Conservation (phyloP, 176 grass and related monocot genomes). For the Guadua angustifolia region DNA sequence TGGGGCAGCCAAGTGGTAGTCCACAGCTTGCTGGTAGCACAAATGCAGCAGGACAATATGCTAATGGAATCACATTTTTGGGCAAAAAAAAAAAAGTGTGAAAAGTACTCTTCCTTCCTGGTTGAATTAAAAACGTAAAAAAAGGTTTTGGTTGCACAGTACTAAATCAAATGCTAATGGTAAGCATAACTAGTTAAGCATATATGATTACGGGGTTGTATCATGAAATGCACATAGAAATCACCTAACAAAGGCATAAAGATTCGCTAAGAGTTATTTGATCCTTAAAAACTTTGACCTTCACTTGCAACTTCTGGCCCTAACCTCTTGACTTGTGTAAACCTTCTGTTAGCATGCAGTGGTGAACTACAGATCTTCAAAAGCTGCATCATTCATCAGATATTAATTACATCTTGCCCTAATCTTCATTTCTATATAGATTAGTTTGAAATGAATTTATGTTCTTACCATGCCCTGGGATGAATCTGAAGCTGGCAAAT, state of each 20-base stretch:
- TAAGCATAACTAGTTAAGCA: neutral
- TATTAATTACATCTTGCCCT: neutral
- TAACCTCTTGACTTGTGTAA: constrained; percentile 6
- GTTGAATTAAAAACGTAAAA: constrained; percentile 32
- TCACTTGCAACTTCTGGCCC: neutral
- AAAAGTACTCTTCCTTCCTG: neutral
- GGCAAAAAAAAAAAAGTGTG: neutral
- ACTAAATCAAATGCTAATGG: neutral
- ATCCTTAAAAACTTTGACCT: neutral
- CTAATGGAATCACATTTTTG: neutral
- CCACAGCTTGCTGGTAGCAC: constrained; percentile 29
- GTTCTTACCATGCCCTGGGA: neutral
- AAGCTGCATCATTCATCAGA: neutral
- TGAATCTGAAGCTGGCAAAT: constrained; percentile 15
- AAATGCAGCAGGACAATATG: neutral
- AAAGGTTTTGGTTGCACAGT: constrained; percentile 12
- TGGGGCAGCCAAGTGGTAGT: constrained; percentile 25
- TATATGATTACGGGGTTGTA: neutral
- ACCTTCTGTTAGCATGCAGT: neutral
- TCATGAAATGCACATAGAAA: neutral
- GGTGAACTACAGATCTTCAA: neutral
- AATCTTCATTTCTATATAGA: constrained; percentile 14
- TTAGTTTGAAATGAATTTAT: constrained; percentile 15
- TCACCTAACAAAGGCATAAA: neutral
- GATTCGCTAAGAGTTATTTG: constrained; percentile 19